Conservation (phyloP, 2,329 filamentous ascomycete genomes). For the Scytalidium lignicola region DNA sequence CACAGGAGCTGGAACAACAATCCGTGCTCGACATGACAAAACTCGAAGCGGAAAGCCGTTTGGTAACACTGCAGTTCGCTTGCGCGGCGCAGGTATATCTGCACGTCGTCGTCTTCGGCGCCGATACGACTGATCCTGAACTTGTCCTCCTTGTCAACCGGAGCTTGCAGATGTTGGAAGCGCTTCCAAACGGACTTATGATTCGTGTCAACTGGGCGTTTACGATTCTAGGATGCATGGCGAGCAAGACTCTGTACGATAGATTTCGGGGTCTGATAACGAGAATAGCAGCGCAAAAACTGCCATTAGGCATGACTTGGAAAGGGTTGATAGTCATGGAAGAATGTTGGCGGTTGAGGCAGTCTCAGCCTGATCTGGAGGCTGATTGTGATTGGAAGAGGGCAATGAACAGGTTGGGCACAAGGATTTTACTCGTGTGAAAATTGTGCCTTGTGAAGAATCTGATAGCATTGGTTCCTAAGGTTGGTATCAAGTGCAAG, state of each 20-base stretch:
- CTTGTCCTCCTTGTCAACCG: not conserved
- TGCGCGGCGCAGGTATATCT: constrained; percentile 6
- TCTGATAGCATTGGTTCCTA: no score
- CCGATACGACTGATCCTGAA: not conserved
- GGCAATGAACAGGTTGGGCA: not conserved
- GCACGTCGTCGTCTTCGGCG: constrained; percentile 3
- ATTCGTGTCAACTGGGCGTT: constrained; percentile 6
- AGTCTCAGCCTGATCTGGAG: constrained; percentile 56
- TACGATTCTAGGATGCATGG: constrained; percentile 10
- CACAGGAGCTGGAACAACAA: no score
- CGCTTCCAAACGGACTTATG: constrained; percentile 2
- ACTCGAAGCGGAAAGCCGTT: no score
- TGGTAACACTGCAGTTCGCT: no score
- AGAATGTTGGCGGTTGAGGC: constrained; percentile 35
- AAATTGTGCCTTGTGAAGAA: not conserved
- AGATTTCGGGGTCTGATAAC: constrained; percentile 2
- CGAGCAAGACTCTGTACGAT: not conserved
- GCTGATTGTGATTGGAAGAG: constrained; percentile 26
- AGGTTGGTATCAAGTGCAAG: no score
- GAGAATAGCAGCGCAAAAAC: not conserved
- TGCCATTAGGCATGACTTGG: constrained; percentile 2
- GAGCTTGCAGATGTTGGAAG: constrained; percentile 2
- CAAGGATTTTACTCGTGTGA: constrained; percentile 1
- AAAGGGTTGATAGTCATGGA: constrained; percentile 10
- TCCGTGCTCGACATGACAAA: no score